These are phyloP conservation scores for Cryphonectria japonica DNA, from an alignment of 2,329 filamentous ascomycete genomes.

Conservation along the genomic window DNA sequence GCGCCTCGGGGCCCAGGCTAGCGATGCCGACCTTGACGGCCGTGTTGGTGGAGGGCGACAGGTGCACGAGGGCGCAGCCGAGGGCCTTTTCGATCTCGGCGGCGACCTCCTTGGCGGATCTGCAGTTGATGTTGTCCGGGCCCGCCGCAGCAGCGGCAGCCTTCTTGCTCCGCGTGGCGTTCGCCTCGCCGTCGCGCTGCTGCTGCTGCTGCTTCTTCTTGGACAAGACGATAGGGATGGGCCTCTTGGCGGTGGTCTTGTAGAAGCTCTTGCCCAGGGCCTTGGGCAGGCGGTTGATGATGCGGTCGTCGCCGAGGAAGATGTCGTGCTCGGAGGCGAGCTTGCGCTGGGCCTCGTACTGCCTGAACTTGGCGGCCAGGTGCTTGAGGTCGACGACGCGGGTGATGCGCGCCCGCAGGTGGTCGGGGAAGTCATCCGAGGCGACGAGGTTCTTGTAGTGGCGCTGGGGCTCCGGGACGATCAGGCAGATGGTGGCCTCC, in stretches of 20 bases:
- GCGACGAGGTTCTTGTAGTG: slow-evolving; percentile 88
- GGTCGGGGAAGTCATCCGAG: slow-evolving; percentile 70
- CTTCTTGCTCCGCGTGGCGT: slow-evolving; percentile 54
- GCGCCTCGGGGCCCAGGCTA: slow-evolving; percentile 72
- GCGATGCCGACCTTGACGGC: slow-evolving; percentile 79
- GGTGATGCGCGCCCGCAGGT: slow-evolving; percentile 69
- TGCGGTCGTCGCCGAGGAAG: slow-evolving; percentile 90
- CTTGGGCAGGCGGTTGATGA: slow-evolving; percentile 73
- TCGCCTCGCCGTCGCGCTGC: slow-evolving; percentile 56
- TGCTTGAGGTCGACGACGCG: slow-evolving; percentile 82
- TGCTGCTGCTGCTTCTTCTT: slow-evolving; percentile 55
- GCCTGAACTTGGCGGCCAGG: slow-evolving; percentile 79
- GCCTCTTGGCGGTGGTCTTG: slow-evolving; percentile 79
- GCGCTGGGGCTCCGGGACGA: slow-evolving; percentile 80
- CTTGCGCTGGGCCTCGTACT: slow-evolving; percentile 85
- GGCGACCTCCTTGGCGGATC: slow-evolving; percentile 69
- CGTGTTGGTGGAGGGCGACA: slow-evolving; percentile 78
- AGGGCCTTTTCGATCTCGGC: slow-evolving; percentile 82
- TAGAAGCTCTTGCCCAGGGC: slow-evolving; percentile 92
- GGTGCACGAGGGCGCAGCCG: slow-evolving; percentile 75
- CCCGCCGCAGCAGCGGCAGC: slow-evolving; percentile 38
- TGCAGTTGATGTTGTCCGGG: slow-evolving; percentile 45
- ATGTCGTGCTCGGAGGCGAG: slow-evolving; percentile 86
- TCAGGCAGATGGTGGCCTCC: slow-evolving; percentile 77
- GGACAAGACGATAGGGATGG: slow-evolving; percentile 77